These are phyloP conservation scores for Phytomonas sp. DNA, from an alignment of 208 protist species.

Conservation along the genomic window DNA sequence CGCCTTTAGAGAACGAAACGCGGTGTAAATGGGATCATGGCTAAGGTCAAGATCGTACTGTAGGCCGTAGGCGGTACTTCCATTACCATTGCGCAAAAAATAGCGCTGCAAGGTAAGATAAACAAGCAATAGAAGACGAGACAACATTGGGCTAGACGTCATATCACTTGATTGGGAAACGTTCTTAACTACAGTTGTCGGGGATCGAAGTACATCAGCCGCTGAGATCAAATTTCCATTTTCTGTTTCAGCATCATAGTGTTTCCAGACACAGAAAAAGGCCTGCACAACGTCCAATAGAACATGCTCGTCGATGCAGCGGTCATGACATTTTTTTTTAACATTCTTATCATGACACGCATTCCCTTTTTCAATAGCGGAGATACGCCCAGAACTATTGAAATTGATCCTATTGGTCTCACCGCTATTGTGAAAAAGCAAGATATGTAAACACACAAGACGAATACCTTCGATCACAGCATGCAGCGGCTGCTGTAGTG, in stretches of 20 bases:
- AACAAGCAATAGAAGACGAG: neutral
- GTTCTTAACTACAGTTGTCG: neutral
- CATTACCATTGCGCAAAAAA: neutral
- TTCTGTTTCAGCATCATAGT: neutral
- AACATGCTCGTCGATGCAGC: neutral
- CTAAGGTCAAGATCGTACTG: neutral
- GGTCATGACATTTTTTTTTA: neutral
- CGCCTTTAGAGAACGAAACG: neutral
- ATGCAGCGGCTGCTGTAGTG: constrained; percentile 28
- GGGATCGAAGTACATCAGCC: neutral
- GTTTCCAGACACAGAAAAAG: constrained; percentile 44
- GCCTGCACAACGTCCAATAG: constrained; percentile 18
- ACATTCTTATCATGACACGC: neutral
- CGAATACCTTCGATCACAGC: constrained; percentile 60
- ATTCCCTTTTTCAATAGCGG: neutral
- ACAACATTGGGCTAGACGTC: neutral
- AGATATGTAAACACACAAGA: constrained; percentile 39
- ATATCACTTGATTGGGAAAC: neutral
- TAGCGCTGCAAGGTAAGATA: neutral
- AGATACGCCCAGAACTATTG: neutral
- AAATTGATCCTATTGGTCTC: neutral
- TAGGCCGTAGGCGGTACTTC: neutral
- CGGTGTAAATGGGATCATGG: neutral
- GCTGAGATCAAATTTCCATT: neutral
- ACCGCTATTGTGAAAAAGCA: constrained; percentile 22